Conservation (phyloP, 108 stramenopile species). For the Parietichytrium sp. region DNA sequence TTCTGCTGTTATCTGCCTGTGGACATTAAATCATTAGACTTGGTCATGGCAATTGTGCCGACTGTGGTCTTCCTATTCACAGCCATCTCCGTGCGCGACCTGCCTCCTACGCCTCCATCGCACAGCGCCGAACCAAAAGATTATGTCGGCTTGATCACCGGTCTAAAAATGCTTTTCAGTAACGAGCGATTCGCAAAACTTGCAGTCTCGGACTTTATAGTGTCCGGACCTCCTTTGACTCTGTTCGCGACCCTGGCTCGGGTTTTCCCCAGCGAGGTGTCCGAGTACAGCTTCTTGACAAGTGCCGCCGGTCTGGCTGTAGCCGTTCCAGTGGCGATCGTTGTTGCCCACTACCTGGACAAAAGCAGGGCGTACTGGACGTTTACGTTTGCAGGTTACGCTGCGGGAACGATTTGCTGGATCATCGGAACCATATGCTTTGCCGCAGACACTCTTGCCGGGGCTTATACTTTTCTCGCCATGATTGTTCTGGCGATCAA, state of each 20-base stretch:
- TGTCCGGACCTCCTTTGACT: background rate
- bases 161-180: background rate
- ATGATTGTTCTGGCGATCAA: background rate
- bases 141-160: background rate
- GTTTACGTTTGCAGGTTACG: background rate
- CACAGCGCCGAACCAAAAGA: background rate
- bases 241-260: background rate
- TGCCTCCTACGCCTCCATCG: background rate
- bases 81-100: background rate
- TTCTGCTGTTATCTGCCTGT: conserved; percentile 2
- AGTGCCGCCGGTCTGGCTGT: background rate
- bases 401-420: background rate
- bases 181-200: background rate
- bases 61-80: background rate
- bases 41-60: background rate
- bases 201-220: background rate
- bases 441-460: background rate
- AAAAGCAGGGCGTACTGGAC: background rate
- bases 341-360: background rate
- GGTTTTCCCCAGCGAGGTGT: background rate
- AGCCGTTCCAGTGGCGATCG: background rate
- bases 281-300: background rate
- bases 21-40: background rate
- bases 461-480: background rate
- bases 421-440: background rate